Conservation (phyloP, 2,329 filamentous ascomycete genomes). For the Aurifilum marmelostoma region DNA sequence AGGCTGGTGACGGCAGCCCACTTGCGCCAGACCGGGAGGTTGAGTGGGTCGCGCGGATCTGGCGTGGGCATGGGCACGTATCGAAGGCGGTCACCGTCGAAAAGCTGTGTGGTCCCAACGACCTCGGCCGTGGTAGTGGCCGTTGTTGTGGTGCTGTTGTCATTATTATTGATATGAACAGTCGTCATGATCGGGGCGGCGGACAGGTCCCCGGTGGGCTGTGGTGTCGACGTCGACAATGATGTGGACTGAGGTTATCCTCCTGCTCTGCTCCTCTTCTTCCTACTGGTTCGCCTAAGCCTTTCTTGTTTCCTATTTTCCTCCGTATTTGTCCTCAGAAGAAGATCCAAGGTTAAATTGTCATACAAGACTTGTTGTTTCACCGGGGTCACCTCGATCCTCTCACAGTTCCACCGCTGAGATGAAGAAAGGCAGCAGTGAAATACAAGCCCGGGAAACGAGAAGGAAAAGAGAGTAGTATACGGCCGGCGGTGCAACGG, state of each 20-base stretch:
- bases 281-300: background rate
- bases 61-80: slow-evolving; percentile 38
- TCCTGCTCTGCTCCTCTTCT: background rate
- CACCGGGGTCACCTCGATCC: background rate
- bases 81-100: slow-evolving; percentile 31
- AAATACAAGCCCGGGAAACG: too few relatives aligned
- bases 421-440: background rate
- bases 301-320: background rate
- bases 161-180: background rate
- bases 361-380: too few relatives aligned
- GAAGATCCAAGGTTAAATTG: background rate
- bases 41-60: slow-evolving; percentile 36
- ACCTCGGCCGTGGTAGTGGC: slow-evolving; percentile 28
- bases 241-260: background rate
- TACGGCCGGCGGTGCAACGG: background rate
- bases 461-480: background rate
- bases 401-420: background rate
- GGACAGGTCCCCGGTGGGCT: background rate
- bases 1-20: slow-evolving; percentile 28
- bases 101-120: slow-evolving; percentile 35
- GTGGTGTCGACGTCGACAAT: background rate
- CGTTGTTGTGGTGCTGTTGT: background rate
- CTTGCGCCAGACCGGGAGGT: slow-evolving; percentile 31
- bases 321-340: background rate
- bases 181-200: background rate